Evolutionary conservation across 2,329 filamentous ascomycete genomes (phyloP).

Genomic region (Cladophialophora chaetospira): DNA sequence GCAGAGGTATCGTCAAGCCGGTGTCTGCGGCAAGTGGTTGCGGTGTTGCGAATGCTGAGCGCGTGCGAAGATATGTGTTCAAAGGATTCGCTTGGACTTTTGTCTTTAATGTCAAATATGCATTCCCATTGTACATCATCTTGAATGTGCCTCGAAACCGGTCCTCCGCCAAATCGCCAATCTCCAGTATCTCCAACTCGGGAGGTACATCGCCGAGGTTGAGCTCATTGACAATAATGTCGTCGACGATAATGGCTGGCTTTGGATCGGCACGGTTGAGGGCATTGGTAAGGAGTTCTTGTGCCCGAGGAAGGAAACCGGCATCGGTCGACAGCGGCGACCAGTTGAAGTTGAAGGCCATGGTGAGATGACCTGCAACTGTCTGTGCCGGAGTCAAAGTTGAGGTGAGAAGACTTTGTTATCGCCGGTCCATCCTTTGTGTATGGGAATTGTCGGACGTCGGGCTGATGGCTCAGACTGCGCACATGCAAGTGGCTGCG

Average conservation of each 20-base stretch:
- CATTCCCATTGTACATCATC: slow-evolving; percentile 96
- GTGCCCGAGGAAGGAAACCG: slow-evolving; percentile 82
- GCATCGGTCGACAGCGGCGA: slow-evolving; percentile 96
- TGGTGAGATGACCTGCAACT: slow-evolving; percentile 43
- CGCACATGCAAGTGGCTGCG: slow-evolving; percentile 15
- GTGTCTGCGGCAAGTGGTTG: slow-evolving; percentile 84
- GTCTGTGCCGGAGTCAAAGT: not conserved
- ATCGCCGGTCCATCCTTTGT: slow-evolving; percentile 3
- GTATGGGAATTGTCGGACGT: not conserved
- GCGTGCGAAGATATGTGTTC: slow-evolving; percentile 91
- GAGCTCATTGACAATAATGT: slow-evolving; percentile 87
- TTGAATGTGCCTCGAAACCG: slow-evolving; percentile 98
- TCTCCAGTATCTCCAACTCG: slow-evolving; percentile 94
- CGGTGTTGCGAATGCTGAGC: slow-evolving; percentile 89
- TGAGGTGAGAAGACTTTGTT: not conserved
- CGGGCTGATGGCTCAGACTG: slow-evolving; percentile 11
- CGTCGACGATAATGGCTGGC: slow-evolving; percentile 98
- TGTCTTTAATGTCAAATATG: slow-evolving; percentile 91
- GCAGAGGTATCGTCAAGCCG: slow-evolving; percentile 92
- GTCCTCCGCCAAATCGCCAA: slow-evolving; percentile 95
- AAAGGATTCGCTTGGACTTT: slow-evolving; percentile 96
- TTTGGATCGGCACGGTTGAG: slow-evolving; percentile 98
- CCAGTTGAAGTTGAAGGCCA: slow-evolving; percentile 99
- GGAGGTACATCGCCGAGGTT: slow-evolving; percentile 94
- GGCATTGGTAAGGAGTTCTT: slow-evolving; percentile 90